These are phyloP conservation scores for Pleochaeta shiraiana DNA, from an alignment of 2,329 filamentous ascomycete genomes.

Conservation along the genomic window DNA sequence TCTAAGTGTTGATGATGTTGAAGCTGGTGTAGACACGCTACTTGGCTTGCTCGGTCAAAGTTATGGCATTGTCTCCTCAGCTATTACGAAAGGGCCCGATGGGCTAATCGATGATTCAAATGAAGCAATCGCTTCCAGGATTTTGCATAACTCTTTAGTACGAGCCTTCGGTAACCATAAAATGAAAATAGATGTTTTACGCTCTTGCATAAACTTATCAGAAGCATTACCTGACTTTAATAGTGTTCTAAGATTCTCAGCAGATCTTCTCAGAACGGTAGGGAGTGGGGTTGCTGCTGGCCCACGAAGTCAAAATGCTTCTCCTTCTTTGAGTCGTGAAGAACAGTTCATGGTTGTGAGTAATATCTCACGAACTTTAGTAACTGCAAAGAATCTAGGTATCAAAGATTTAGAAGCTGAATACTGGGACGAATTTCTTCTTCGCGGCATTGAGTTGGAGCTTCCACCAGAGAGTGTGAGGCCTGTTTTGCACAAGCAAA, in stretches of 20 bases:
- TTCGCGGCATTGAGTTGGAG: slow-evolving; percentile 55
- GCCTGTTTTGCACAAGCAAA: slow-evolving; percentile 40
- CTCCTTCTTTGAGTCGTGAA: slow-evolving; percentile 50
- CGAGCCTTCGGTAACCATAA: slow-evolving; percentile 55
- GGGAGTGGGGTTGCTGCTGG: slow-evolving; percentile 61
- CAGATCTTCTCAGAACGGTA: slow-evolving; percentile 61
- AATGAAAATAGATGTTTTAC: slow-evolving; percentile 69
- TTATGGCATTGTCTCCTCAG: slow-evolving; percentile 34
- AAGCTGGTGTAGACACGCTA: slow-evolving; percentile 41
- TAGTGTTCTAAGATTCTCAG: slow-evolving; percentile 73
- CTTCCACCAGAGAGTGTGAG: slow-evolving; percentile 34
- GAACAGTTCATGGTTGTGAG: slow-evolving; percentile 71
- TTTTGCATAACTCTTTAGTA: slow-evolving; percentile 33
- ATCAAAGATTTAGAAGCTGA: slow-evolving; percentile 49
- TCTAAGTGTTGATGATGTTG: slow-evolving; percentile 40
- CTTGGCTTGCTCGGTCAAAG: slow-evolving; percentile 37
- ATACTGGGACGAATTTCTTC: slow-evolving; percentile 94
- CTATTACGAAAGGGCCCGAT: slow-evolving; percentile 4
- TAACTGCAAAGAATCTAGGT: slow-evolving; percentile 54
- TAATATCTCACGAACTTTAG: slow-evolving; percentile 68
- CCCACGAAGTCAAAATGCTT: slow-evolving; percentile 42
- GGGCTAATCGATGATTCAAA: slow-evolving; percentile 25
- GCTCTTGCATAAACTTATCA: slow-evolving; percentile 80
- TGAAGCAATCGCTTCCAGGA: slow-evolving; percentile 30
- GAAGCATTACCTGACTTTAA: slow-evolving; percentile 84